phyloP scores from a whole-genome alignment of 441 rosid species.

The Hypseocharis bilobata region DNA sequence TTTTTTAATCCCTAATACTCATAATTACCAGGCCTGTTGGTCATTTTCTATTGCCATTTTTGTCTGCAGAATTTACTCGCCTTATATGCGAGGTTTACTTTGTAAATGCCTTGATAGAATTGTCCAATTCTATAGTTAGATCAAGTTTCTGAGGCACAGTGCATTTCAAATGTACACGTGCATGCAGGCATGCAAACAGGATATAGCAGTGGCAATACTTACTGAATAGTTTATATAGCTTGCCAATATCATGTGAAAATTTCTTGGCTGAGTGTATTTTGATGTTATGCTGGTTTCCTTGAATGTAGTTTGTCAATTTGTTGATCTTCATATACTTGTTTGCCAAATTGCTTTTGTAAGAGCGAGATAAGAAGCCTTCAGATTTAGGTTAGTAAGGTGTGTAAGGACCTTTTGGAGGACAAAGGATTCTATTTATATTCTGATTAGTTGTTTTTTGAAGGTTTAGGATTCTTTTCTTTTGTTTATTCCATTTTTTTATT shows the following conservation, averaged over 20 bases:
- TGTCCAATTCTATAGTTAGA: not conserved
- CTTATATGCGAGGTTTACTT: too few relatives aligned
- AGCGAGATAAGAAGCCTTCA: not conserved
- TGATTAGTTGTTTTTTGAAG: not conserved
- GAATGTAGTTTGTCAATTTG: slow-evolving; percentile 1
- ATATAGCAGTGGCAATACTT: not conserved
- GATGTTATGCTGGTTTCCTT: not conserved
- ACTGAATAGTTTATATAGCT: not conserved
- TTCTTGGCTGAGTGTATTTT: not conserved
- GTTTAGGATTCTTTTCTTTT: not conserved
- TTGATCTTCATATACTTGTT: not conserved
- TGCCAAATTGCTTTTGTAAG: not conserved
- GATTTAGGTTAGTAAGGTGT: not conserved
- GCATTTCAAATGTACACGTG: too few relatives aligned
- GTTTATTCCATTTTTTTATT: too few relatives aligned
- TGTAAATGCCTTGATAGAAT: too few relatives aligned
- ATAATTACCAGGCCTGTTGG: not conserved
- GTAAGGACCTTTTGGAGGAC: not conserved
- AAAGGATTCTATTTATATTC: not conserved
- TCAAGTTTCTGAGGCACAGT: not conserved
- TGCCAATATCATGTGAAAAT: not conserved
- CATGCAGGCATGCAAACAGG: not conserved
- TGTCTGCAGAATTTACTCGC: not conserved
- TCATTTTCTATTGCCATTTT: not conserved
- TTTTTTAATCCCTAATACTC: not conserved